Percentiles rank a stretch among this genome's conserved stretches.
Evolutionary conservation across 805 yeast genomes (phyloP).

Genomic region (Ogataea polymorpha): DNA sequence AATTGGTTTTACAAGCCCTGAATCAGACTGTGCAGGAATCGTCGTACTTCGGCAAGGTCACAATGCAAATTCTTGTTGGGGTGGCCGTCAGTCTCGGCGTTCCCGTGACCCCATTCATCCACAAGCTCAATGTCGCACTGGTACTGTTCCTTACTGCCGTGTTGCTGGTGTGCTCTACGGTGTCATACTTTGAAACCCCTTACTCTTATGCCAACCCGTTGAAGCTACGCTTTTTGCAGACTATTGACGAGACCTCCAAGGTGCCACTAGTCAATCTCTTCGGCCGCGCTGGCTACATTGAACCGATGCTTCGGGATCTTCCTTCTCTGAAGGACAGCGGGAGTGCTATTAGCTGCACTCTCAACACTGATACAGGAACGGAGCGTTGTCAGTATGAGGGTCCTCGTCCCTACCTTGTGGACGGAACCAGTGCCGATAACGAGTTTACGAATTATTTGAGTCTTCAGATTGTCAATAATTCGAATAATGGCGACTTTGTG

Average conservation of each 20-base stretch:
- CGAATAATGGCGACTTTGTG: conserved; percentile 30
- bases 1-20: conserved; percentile 58
- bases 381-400: conserved; percentile 54
- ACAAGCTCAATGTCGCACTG: conserved; percentile 57
- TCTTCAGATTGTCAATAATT: conserved; percentile 49
- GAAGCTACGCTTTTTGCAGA: conserved; percentile 69
- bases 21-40: conserved; percentile 74
- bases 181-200: conserved; percentile 47
- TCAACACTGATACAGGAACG: conserved; percentile 40
- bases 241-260: conserved; percentile 38
- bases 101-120: conserved; percentile 66
- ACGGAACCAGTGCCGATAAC: conserved; percentile 35
- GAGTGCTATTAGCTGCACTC: conserved; percentile 34
- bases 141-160: conserved; percentile 41
- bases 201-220: conserved; percentile 62
- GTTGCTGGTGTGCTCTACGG: conserved; percentile 37
- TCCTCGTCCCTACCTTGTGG: conserved; percentile 44
- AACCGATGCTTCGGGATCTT: conserved; percentile 49
- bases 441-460: conserved; percentile 43
- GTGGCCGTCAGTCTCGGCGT: conserved; percentile 38
- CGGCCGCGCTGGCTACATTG: conserved; percentile 51
- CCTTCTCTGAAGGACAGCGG: conserved; percentile 54
- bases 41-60: conserved; percentile 36
- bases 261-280: conserved; percentile 42
- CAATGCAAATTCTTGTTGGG: conserved; percentile 35